Conservation (phyloP, 2,329 filamentous ascomycete genomes). For the Paracoccidioides brasiliensis region DNA sequence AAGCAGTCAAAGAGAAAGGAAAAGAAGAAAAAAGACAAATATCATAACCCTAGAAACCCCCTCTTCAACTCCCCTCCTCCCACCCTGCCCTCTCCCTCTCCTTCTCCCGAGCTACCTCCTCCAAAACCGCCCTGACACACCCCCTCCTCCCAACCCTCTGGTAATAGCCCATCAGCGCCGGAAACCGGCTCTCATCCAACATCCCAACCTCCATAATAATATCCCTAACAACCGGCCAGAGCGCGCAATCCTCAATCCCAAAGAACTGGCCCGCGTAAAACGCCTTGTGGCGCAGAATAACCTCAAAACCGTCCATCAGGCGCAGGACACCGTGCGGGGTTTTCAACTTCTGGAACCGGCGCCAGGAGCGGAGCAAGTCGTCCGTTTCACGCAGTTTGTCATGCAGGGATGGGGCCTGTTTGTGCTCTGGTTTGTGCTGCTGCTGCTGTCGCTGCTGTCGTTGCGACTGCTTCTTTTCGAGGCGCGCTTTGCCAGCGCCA, state of each 20-base stretch:
- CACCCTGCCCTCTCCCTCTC: background rate
- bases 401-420: slow-evolving; percentile 1
- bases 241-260: slow-evolving; percentile 30
- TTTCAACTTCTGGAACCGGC: slow-evolving; percentile 11
- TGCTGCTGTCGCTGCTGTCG: background rate
- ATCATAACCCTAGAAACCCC: too few relatives aligned
- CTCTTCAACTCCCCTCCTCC: too few relatives aligned
- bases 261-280: slow-evolving; percentile 26
- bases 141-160: slow-evolving; percentile 25
- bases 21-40: background rate
- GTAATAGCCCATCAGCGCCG: slow-evolving; percentile 26
- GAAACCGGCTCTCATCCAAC: slow-evolving; percentile 18
- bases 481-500: background rate
- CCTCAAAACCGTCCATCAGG: slow-evolving; percentile 3
- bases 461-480: background rate
- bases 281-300: slow-evolving; percentile 17
- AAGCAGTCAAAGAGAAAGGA: background rate
- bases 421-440: background rate
- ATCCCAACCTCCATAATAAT: slow-evolving; percentile 19
- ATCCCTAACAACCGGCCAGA: slow-evolving; percentile 32
- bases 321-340: background rate
- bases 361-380: slow-evolving; percentile 20
- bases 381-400: slow-evolving; percentile 18
- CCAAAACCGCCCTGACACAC: slow-evolving; percentile 23
- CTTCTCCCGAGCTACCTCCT: slow-evolving; percentile 10